Evolutionary conservation across 495 filamentous ascomycete species (phyloP).

Genomic region (Astrothelium macrocarpum): DNA sequence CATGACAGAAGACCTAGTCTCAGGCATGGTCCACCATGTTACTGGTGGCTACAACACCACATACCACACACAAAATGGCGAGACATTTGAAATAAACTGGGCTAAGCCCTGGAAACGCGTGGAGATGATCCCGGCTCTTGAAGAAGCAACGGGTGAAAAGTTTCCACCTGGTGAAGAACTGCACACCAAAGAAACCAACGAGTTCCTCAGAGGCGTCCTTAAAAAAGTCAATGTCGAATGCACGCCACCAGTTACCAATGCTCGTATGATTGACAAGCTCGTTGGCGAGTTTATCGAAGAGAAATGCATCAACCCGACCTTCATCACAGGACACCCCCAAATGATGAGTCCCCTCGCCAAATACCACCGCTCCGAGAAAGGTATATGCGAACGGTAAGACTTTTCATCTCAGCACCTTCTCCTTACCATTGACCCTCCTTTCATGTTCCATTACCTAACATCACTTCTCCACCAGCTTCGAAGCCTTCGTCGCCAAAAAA

Average conservation of each 20-base stretch:
- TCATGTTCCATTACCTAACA: too few relatives aligned
- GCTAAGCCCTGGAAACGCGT: constrained; percentile 85
- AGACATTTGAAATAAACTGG: constrained; percentile 89
- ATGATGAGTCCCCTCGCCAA: constrained; percentile 98
- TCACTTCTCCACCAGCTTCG: constrained; percentile 42
- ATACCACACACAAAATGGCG: constrained; percentile 72
- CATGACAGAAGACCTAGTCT: constrained; percentile 88
- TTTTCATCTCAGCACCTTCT: not conserved
- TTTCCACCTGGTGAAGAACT: constrained; percentile 86
- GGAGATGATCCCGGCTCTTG: constrained; percentile 93
- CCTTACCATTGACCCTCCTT: not conserved
- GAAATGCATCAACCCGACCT: constrained; percentile 89
- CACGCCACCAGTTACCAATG: constrained; percentile 80
- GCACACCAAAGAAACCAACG: constrained; percentile 76
- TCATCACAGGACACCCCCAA: constrained; percentile 87
- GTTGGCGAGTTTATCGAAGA: constrained; percentile 94
- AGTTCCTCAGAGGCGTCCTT: constrained; percentile 73
- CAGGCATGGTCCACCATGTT: constrained; percentile 79
- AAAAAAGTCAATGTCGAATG: constrained; percentile 89
- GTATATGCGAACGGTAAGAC: constrained; percentile 71
- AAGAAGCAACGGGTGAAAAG: constrained; percentile 80
- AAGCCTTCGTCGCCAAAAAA: constrained; percentile 96
- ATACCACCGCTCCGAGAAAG: constrained; percentile 69
- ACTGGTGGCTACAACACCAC: constrained; percentile 76
- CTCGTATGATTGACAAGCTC: constrained; percentile 96